These are phyloP conservation scores for Metarhizium rileyi DNA, from an alignment of 2,329 filamentous ascomycete genomes.

Conservation along the genomic window DNA sequence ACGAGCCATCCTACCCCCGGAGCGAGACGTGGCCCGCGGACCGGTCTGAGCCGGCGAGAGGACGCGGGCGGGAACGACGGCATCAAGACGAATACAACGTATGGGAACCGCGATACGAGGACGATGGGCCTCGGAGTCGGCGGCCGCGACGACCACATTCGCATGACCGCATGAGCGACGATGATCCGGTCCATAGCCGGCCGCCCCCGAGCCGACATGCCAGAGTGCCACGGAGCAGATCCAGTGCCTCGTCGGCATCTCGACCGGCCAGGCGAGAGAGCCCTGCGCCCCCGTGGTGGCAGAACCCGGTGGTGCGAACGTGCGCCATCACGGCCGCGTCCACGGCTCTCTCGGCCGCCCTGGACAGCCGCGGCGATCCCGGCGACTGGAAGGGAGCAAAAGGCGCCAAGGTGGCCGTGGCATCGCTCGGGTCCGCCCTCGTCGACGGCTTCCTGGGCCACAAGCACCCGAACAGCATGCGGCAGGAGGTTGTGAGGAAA, in stretches of 20 bases:
- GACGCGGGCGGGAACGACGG: not conserved
- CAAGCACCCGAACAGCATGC: conserved; percentile 19
- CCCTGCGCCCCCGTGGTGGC: conserved; percentile 20
- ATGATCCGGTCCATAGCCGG: not conserved
- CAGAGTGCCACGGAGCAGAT: not conserved
- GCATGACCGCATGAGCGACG: not conserved
- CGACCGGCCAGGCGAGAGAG: too few species aligned
- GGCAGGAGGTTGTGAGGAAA: conserved; percentile 9
- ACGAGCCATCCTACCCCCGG: not conserved
- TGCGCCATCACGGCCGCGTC: conserved; percentile 36
- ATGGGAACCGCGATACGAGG: not conserved
- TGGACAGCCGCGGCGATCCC: conserved; percentile 34
- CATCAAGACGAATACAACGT: not conserved
- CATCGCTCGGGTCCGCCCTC: conserved; percentile 37
- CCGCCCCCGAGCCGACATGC: not conserved
- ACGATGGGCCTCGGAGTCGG: not conserved
- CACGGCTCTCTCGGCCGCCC: conserved; percentile 37
- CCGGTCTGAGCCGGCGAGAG: not conserved
- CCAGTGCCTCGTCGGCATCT: not conserved
- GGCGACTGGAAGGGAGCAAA: conserved; percentile 39
- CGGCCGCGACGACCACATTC: not conserved
- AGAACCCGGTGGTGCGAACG: conserved; percentile 26
- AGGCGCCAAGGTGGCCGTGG: conserved; percentile 37
- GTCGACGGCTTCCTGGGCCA: conserved; percentile 35
- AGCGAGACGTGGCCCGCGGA: not conserved